Evolutionary conservation across 768 basidiomycete species (phyloP), one percentile per base, ranked within the genome.

Genomic region (Artomyces pyxidatus): DNA sequence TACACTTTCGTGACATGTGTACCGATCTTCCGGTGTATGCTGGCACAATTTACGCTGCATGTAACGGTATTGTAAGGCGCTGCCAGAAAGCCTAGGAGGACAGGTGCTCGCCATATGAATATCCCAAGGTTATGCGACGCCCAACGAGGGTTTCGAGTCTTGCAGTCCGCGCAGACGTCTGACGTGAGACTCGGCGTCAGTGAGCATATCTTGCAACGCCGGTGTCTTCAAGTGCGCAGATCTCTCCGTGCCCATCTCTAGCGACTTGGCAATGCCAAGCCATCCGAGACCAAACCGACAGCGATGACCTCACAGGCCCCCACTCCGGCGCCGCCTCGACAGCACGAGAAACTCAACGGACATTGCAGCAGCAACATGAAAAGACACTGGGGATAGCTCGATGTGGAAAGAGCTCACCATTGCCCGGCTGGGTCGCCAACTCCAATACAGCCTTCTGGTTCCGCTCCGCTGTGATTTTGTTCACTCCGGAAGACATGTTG

Each of bases 1-100:
- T 72, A 93, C 90, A 97, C 88, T 80, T 96, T 93, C 0, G 87
- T 81, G 56, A 92, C 74, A 63, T 97, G 94, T 4, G 90, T 94
- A 2, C 94, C 94, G 50, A 97, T 83, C 71, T 94, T 95, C 46
- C 94, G 78, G 69, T 97, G 94, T 44, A 95, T 80, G 50, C 86
- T 85, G 14, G 94, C 94, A 62, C 94, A 97, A 57, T 77, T 79
- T 37, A 91, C 74, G 59, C 92, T 93, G 52, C 29, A 52, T 47
- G 54, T 45, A 44, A 30, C 27, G 38, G 43, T 53, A 11, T 22
- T 16, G 47, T 26, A 51, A 53, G 51, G 28, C 49, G 53, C 43
- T 37, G 47, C 28, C 42, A 42, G 27, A 40, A 37, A 35, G 43
- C 16, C 42, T 42, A 12, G 25, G 40, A 37, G 56, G 22, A 27